Conservation (phyloP, 306 rosid species). For the Sindora glabra region DNA sequence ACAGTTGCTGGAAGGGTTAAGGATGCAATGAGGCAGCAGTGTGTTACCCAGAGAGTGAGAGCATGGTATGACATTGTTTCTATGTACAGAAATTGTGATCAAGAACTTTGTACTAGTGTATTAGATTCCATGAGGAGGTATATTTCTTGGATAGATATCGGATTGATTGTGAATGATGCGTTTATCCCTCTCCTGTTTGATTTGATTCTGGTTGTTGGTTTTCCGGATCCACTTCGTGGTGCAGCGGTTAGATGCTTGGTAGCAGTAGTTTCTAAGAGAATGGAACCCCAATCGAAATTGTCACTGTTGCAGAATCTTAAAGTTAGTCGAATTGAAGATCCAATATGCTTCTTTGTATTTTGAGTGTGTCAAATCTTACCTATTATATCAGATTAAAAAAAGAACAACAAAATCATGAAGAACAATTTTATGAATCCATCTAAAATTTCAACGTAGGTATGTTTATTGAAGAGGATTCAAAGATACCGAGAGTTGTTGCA, state of each 20-base stretch:
- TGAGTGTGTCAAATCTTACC: no score
- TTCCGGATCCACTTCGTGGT: slow-evolving; percentile 64
- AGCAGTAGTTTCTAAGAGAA: slow-evolving; percentile 80
- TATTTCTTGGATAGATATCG: slow-evolving; percentile 91
- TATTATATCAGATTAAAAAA: no score
- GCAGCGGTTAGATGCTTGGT: slow-evolving; percentile 79
- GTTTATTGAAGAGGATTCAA: no score
- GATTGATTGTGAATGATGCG: slow-evolving; percentile 72
- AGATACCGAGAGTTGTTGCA: no score
- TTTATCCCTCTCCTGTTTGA: slow-evolving; percentile 78
- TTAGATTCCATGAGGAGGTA: slow-evolving; percentile 76
- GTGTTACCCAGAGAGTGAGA: slow-evolving; percentile 55
- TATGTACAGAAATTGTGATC: slow-evolving; percentile 54
- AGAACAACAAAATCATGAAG: no score
- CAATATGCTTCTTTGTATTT: no score
- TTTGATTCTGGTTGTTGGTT: slow-evolving; percentile 55
- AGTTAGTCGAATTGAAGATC: slow-evolving; percentile 52
- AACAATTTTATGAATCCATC: no score
- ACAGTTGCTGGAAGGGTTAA: slow-evolving; percentile 58
- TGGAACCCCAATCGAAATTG: slow-evolving; percentile 70
- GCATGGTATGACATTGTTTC: slow-evolving; percentile 73
- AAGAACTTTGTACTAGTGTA: slow-evolving; percentile 58
- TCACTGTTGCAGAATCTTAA: slow-evolving; percentile 77
- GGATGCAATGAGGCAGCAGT: slow-evolving; percentile 88
- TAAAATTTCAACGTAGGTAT: no score